Evolutionary conservation across 192 early-diverging fungal species (phyloP).

Genomic region (Coemansia sp.): DNA sequence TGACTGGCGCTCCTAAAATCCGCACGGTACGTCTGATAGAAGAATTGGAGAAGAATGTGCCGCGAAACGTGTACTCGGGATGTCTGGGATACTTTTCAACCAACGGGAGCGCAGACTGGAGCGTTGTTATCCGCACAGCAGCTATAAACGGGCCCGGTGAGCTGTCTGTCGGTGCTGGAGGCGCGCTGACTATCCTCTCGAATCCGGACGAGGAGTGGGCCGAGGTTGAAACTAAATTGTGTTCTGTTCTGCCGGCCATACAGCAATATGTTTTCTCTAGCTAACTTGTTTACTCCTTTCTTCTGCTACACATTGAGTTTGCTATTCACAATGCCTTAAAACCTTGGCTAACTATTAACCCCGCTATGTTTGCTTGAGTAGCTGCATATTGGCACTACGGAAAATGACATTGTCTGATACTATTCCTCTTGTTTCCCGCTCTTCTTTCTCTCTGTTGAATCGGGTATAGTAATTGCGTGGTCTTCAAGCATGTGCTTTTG

Average conservation of each 20-base stretch:
- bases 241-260: slow-evolving; percentile 3
- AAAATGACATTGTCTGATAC: too few species aligned
- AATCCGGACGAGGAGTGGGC: slow-evolving; percentile 84
- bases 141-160: slow-evolving; percentile 52
- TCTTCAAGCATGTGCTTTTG: too few species aligned
- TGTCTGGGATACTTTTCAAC: slow-evolving; percentile 86
- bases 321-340: too few species aligned
- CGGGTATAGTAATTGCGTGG: too few species aligned
- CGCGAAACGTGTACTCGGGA: slow-evolving; percentile 87
- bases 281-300: too few species aligned
- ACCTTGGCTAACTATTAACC: too few species aligned
- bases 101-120: slow-evolving; percentile 67
- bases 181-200: slow-evolving; percentile 89
- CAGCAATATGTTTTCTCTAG: not conserved
- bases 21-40: slow-evolving; percentile 77
- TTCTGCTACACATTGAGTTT: too few species aligned
- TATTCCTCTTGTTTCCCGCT: too few species aligned
- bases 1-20: slow-evolving; percentile 97
- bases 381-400: too few species aligned
- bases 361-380: too few species aligned
- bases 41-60: slow-evolving; percentile 62
- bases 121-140: slow-evolving; percentile 91
- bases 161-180: slow-evolving; percentile 87
- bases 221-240: slow-evolving; percentile 81
- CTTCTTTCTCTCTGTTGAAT: too few species aligned